Conservation (phyloP, 164 flowering plant species). For the Chimonanthus praecox region DNA sequence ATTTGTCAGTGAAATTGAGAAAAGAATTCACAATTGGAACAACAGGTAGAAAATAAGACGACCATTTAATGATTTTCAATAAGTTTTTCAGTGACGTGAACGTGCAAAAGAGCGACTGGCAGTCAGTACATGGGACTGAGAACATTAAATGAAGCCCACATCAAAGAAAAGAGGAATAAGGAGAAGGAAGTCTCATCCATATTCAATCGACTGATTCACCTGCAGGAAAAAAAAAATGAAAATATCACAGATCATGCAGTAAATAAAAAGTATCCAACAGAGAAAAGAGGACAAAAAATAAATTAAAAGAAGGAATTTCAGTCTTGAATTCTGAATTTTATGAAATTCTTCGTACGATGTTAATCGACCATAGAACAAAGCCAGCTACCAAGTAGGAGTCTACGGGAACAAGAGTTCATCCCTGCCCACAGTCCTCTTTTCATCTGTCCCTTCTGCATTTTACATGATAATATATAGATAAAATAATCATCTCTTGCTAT, state of each 20-base stretch:
- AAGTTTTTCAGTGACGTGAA: not conserved
- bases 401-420: not conserved
- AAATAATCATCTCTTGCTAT: not conserved
- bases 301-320: not conserved
- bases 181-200: not conserved
- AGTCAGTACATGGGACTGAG: constrained; percentile 6
- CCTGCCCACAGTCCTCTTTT: not conserved
- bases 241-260: too few species aligned
- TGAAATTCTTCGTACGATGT: not conserved
- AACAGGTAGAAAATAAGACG: not conserved
- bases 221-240: not conserved
- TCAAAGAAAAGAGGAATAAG: not conserved
- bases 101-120: not conserved
- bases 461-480: not conserved
- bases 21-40: not conserved
- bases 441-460: not conserved
- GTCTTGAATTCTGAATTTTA: not conserved
- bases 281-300: not conserved
- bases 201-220: not conserved
- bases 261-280: not conserved
- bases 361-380: not conserved
- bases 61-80: constrained; percentile 3
- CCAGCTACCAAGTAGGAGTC: not conserved
- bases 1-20: not conserved
- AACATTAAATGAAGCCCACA: constrained; percentile 1